Percentiles rank a stretch among this genome's conserved stretches.
Conservation (phyloP, 179 eudicot genomes). For the Silene noctiflora region DNA sequence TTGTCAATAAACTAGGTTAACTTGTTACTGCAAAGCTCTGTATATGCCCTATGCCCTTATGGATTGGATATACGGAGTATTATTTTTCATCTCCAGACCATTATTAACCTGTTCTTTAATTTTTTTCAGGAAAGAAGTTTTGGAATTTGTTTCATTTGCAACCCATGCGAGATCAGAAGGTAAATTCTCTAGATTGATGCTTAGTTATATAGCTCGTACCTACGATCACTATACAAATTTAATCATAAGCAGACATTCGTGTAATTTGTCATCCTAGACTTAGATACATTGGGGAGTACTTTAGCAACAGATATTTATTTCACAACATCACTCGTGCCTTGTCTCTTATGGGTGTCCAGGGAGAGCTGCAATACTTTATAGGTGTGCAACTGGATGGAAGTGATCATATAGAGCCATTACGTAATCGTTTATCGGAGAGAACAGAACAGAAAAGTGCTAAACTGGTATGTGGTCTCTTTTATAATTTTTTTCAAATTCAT, state of each 20-base stretch:
- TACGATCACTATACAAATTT: background rate
- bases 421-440: slow-evolving; percentile 45
- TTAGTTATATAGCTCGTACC: background rate
- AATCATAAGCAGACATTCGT: background rate
- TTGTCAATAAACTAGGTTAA: background rate
- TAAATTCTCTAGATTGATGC: slow-evolving; percentile 11
- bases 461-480: slow-evolving; percentile 29
- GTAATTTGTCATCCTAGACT: background rate
- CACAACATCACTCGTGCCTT: slow-evolving; percentile 11
- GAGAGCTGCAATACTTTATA: slow-evolving; percentile 52
- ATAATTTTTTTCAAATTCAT: background rate
- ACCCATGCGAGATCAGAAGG: slow-evolving; percentile 57
- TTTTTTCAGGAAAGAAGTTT: slow-evolving; percentile 43
- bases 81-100: background rate
- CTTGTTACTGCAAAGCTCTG: background rate
- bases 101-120: background rate
- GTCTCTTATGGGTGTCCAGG: slow-evolving; percentile 29
- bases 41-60: background rate
- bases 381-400: slow-evolving; percentile 59
- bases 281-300: background rate
- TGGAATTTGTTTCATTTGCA: slow-evolving; percentile 58
- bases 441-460: slow-evolving; percentile 44
- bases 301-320: background rate
- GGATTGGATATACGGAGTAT: background rate
- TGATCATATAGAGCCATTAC: slow-evolving; percentile 48